These are phyloP conservation scores for Platismatia glauca DNA, from an alignment of 495 filamentous ascomycete species.

Conservation along the genomic window DNA sequence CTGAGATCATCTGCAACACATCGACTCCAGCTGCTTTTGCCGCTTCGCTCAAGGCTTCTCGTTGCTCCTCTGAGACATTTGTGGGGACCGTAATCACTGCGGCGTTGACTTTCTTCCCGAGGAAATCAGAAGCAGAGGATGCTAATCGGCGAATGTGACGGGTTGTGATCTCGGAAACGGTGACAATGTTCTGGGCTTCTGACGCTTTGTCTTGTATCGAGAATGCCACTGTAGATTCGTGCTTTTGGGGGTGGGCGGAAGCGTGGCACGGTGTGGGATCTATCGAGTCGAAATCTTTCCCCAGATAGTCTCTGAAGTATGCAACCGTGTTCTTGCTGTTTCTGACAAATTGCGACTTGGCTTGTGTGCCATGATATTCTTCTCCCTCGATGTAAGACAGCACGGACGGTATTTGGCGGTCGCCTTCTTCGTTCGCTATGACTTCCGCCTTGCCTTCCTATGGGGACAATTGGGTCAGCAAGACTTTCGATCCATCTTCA, in stretches of 20 bases:
- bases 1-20: constrained; percentile 83
- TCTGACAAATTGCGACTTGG: constrained; percentile 83
- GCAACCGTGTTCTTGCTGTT: constrained; percentile 88
- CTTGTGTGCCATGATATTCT: constrained; percentile 93
- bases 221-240: constrained; percentile 68
- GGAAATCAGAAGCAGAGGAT: constrained; percentile 77
- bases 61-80: constrained; percentile 80
- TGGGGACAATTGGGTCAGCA: constrained; percentile 1
- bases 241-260: constrained; percentile 79
- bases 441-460: constrained; percentile 92
- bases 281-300: constrained; percentile 91
- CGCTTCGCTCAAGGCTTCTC: constrained; percentile 64
- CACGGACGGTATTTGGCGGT: constrained; percentile 92
- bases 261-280: constrained; percentile 91
- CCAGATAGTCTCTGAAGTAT: constrained; percentile 92
- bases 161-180: constrained; percentile 77
- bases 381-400: constrained; percentile 92
- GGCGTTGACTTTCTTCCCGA: constrained; percentile 84
- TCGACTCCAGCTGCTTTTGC: constrained; percentile 78
- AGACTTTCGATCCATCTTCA: background rate
- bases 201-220: constrained; percentile 66
- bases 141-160: constrained; percentile 77
- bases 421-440: constrained; percentile 98
- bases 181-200: constrained; percentile 59
- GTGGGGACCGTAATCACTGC: constrained; percentile 92